phyloP scores from a whole-genome alignment of 129 eudicot species.

The sunflower (Helianthus annuus) region DNA sequence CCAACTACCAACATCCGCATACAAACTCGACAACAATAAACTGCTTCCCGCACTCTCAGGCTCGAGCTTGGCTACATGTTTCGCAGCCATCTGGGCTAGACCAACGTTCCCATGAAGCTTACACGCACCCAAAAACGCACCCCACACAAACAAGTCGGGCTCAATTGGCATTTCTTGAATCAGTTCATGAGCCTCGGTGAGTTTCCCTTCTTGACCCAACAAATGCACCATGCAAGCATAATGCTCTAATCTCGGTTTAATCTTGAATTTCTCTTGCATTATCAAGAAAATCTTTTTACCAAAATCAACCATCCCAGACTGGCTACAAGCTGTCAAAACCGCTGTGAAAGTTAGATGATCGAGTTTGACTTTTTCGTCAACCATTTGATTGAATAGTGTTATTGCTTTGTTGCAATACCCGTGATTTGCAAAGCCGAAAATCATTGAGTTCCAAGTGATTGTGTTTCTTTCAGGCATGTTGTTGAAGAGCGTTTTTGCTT shows the following conservation, averaged over 20 bases:
- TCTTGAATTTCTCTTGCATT: conserved; percentile 59
- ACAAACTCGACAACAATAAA: conserved; percentile 59
- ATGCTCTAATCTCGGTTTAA: conserved; percentile 73
- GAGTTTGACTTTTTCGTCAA: conserved; percentile 39
- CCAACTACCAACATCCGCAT: conserved; percentile 70
- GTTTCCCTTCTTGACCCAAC: conserved; percentile 65
- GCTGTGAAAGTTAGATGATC: conserved; percentile 82
- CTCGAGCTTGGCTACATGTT: conserved; percentile 61
- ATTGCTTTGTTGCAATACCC: conserved; percentile 64
- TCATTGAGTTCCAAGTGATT: conserved; percentile 81
- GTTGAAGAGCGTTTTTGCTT: conserved; percentile 60
- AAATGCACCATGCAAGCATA: conserved; percentile 85
- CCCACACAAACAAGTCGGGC: conserved; percentile 80
- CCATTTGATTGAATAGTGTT: conserved; percentile 58
- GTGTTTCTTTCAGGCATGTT: conserved; percentile 58
- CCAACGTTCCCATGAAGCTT: conserved; percentile 54
- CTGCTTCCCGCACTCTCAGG: conserved; percentile 70
- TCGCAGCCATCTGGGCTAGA: conserved; percentile 71
- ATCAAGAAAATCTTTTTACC: conserved; percentile 55
- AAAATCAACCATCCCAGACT: conserved; percentile 56
- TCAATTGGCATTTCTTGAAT: conserved; percentile 59
- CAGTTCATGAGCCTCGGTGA: conserved; percentile 55
- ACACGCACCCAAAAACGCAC: conserved; percentile 88
- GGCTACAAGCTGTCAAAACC: conserved; percentile 70
- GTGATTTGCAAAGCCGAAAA: conserved; percentile 78